Base-by-base conservation (phyloP, 2,329 filamentous ascomycete species). In the Aschersonia sp. region DNA sequence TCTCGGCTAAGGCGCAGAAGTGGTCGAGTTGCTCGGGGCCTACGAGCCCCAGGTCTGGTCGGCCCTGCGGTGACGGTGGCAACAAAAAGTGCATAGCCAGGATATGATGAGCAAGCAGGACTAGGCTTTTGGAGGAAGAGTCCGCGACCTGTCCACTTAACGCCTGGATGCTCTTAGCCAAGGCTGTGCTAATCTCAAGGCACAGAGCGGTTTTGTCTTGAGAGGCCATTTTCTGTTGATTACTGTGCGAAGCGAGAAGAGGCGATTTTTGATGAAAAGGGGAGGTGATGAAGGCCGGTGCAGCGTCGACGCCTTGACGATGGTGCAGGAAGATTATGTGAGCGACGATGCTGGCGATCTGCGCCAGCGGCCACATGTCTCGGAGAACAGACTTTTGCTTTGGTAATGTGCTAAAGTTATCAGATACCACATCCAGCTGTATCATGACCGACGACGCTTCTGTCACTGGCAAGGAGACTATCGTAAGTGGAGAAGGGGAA, bases 381-480 rank as follows among this genome's bases (percentile, higher is more conserved):
- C 56, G 53, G 45, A 64, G 60, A 28, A 56, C 58, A 5, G 54
- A 51, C 54, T 62, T 65, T 44, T 65, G 62, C 45, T 59, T 60
- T 46, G 64, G 61, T 1, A 65, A 45, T 0, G 62, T 65, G 51
- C 59, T 64, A 47, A 65, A 61, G 51, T 65, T 65, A 43, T 64
- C 62, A 1, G 62, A 65, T 20, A 65, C 58, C 4, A 62, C 53
- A 42, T 65, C 62, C 3, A 65, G 54, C 46, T 61, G 58, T 28
- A 65, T 59, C 29, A 61, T 54, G 40, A 58, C 51, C 0, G 61
- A 65, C 0, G 51, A 56, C 3, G 56, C 53, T 44, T 63, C 59
- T 2, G 56, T 59, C 2, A 55, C 51, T 1, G 62, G 61, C 1
- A 64, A 55, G 41, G 56, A 58, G 31, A 61, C 56, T 32, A 57